Base-by-base conservation (phyloP, 2,329 filamentous ascomycete genomes). In the Aspergillus glaucus region DNA sequence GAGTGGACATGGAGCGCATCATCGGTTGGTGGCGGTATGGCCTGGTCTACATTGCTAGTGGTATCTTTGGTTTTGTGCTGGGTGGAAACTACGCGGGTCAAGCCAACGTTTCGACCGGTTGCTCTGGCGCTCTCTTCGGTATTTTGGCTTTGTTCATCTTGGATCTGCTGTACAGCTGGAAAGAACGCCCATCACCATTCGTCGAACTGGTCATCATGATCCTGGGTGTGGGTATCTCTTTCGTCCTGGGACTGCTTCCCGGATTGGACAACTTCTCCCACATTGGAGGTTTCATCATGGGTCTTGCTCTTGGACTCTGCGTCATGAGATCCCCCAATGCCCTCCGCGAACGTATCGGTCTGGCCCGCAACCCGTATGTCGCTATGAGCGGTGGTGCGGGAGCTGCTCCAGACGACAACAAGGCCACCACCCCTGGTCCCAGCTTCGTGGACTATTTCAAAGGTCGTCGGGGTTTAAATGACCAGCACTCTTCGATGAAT, bases 201-300 rank as follows among this genome's bases (percentile, higher is more conserved):
- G 87, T 87, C 57, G 93, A 97, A 60, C 74, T 98, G n/a, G 73
- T 88, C 46, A 95, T 94, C 68, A 87, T 97, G 66, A 54, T 91
- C 43, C 71, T 96, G 48, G 91, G 96, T 62, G 82, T 97, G 53
- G 74, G 84, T 56, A 90, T 98, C 56, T 89, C 90, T 0, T 96
- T 98, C 64, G 89, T 93, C 14, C 79, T 98, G 2, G 93, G 93
- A 30, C 79, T 98, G 3, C 78, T 98, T 1, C 93, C 93, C 0
- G 92, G 91, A 7, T 73, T 98, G 43, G 93, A 98, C 75, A 98
- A 98, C 69, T 98, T 97, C 68, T 88, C 88, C 14, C 93, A 98
- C 59, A 96, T 98, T 53, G 93, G 93, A 47, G 93, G 93, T 2
- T 96, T 97, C 67, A 71, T 95, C 45, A 95, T 95, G 83, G 93